Percentiles rank a stretch among this genome's conserved stretches.
Evolutionary conservation across 2,329 filamentous ascomycete genomes (phyloP).

Genomic region (Pseudogymnoascus sp.): DNA sequence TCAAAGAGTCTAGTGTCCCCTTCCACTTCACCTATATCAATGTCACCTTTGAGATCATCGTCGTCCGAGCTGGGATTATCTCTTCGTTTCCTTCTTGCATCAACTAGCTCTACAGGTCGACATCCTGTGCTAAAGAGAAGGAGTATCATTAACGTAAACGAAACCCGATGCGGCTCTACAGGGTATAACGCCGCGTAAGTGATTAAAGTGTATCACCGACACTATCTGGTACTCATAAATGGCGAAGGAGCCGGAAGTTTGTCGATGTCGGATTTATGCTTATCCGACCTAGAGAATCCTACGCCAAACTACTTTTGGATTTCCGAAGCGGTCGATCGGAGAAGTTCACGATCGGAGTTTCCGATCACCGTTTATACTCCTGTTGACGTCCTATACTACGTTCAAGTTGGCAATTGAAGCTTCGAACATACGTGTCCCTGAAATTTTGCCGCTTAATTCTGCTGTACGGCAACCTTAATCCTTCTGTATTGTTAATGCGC

Average conservation of each 20-base stretch:
- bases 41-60: not conserved
- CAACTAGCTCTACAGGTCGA: slow-evolving; percentile 20
- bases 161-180: slow-evolving; percentile 18
- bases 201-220: too few relatives aligned
- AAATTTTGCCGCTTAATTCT: not conserved
- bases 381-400: not conserved
- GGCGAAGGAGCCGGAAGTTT: not conserved
- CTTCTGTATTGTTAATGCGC: not conserved
- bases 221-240: too few relatives aligned
- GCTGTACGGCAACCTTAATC: not conserved
- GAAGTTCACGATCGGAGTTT: not conserved
- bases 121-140: slow-evolving; percentile 19
- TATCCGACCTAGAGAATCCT: not conserved
- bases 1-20: not conserved
- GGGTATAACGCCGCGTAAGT: too few relatives aligned
- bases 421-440: not conserved
- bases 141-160: slow-evolving; percentile 16
- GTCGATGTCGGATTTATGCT: not conserved
- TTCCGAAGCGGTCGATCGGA: not conserved
- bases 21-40: not conserved
- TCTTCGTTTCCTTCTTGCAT: slow-evolving; percentile 17
- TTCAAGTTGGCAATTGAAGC: not conserved
- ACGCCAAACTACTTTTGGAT: not conserved
- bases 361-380: not conserved
- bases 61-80: slow-evolving; percentile 11